A percentile compares a stretch with the other conserved stretches of the same genome.
Evolutionary conservation across 1,284 basidiomycete species (phyloP).

Genomic region (Ceratobasidium sp.): DNA sequence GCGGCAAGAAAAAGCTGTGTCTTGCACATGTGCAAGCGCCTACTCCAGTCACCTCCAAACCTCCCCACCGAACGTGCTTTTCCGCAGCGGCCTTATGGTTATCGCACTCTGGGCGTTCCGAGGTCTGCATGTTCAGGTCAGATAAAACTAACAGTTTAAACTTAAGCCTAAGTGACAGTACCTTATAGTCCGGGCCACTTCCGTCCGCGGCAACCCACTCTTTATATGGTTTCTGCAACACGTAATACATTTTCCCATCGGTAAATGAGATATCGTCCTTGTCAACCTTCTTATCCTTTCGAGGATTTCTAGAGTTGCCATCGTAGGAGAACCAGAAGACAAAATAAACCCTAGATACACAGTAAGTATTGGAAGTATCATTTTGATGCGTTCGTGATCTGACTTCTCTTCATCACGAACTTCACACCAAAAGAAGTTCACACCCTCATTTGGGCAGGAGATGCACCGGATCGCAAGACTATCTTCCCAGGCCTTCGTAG

Average conservation of each 20-base stretch:
- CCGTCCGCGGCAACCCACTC: not conserved
- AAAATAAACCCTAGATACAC: not conserved
- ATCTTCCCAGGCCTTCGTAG: not conserved
- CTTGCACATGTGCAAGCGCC: not conserved
- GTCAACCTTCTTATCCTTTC: not conserved
- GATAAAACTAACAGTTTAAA: not conserved
- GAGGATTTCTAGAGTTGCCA: not conserved
- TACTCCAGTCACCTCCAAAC: conserved; percentile 6
- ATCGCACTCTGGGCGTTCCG: not conserved
- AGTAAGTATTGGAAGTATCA: too few species aligned
- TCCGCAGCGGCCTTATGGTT: not conserved
- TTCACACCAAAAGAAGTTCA: not conserved
- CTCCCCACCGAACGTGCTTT: not conserved
- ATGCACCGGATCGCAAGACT: not conserved
- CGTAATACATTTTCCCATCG: not conserved
- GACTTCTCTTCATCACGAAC: not conserved
- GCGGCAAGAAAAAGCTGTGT: conserved; percentile 1
- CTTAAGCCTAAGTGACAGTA: not conserved
- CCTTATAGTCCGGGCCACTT: not conserved
- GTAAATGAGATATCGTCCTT: not conserved
- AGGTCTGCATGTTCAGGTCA: not conserved
- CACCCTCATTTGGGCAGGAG: not conserved
- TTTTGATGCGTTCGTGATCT: not conserved
- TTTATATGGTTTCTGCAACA: not conserved
- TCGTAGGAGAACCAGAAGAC: not conserved